phyloP scores from a whole-genome alignment of 331 rosid genomes.

The Quercus lobata region DNA sequence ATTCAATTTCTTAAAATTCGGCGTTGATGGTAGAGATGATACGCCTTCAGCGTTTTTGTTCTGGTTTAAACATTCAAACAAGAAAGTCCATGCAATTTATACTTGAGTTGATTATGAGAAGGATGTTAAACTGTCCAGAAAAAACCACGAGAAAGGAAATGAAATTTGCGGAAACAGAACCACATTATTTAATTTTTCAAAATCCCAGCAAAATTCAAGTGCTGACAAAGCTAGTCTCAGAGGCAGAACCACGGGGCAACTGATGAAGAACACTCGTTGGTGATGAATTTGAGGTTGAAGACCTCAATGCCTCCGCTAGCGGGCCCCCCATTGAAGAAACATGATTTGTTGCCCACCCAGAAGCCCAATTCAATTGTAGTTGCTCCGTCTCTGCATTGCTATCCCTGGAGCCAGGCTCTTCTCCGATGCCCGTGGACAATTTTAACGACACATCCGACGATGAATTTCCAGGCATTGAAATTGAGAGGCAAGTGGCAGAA shows the following conservation, averaged over 20 bases:
- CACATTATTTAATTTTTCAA: neutral
- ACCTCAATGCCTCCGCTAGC: conserved; percentile 91
- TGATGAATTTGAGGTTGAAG: conserved; percentile 65
- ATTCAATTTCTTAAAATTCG: neutral
- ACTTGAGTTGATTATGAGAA: neutral
- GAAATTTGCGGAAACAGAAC: neutral
- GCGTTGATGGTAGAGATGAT: neutral
- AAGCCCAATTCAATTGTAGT: conserved; percentile 60
- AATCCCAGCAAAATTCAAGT: neutral
- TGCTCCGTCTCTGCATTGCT: conserved; percentile 39
- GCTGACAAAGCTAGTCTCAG: conserved; percentile 56
- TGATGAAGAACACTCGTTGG: conserved; percentile 87
- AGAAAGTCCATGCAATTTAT: neutral
- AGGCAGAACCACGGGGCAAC: conserved; percentile 51
- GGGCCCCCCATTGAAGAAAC: conserved; percentile 96
- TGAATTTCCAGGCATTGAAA: conserved; percentile 56
- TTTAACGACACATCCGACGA: conserved; percentile 83
- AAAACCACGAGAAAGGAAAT: neutral
- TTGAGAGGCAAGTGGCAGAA: conserved; percentile 65
- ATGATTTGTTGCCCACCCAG: conserved; percentile 64
- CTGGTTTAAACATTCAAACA: neutral
- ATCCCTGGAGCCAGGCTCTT: conserved; percentile 30
- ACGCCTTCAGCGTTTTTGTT: neutral
- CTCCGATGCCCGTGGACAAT: conserved; percentile 67
- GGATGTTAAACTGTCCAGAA: neutral